These are phyloP conservation scores for Cucurbitaria berberidis DNA, from an alignment of 2,329 filamentous ascomycete genomes.

Conservation along the genomic window DNA sequence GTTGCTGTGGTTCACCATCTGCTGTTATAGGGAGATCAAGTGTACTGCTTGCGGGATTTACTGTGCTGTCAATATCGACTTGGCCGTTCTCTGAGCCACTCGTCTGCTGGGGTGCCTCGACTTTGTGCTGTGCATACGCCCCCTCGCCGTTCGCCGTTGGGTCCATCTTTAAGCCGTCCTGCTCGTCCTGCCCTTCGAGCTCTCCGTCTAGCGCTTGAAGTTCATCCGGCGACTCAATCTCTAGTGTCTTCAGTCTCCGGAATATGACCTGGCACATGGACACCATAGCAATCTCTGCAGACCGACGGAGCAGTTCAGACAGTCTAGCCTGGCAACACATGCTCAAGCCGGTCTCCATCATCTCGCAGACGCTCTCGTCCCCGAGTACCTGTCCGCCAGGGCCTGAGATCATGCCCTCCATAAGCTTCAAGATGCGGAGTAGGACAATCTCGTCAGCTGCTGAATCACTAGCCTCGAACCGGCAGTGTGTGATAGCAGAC, in stretches of 20 bases:
- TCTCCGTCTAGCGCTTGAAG: slow-evolving; percentile 69
- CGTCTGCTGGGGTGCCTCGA: slow-evolving; percentile 44
- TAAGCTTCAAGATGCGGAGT: slow-evolving; percentile 90
- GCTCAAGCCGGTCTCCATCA: slow-evolving; percentile 97
- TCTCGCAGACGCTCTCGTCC: slow-evolving; percentile 97
- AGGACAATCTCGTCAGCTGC: slow-evolving; percentile 95
- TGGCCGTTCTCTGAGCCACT: slow-evolving; percentile 40
- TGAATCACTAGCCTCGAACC: slow-evolving; percentile 95
- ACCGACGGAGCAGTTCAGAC: slow-evolving; percentile 86
- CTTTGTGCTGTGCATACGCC: slow-evolving; percentile 48
- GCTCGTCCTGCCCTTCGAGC: slow-evolving; percentile 65
- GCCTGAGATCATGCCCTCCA: slow-evolving; percentile 98
- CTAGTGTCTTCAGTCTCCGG: slow-evolving; percentile 85
- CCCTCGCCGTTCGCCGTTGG: slow-evolving; percentile 72
- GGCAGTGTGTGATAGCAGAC: slow-evolving; percentile 93
- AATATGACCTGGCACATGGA: slow-evolving; percentile 99
- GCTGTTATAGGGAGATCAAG: slow-evolving; percentile 52
- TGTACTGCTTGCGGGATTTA: slow-evolving; percentile 51
- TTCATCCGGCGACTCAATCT: slow-evolving; percentile 74
- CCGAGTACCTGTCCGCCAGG: slow-evolving; percentile 92
- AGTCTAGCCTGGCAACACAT: slow-evolving; percentile 95
- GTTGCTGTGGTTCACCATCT: slow-evolving; percentile 53
- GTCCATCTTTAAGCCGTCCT: slow-evolving; percentile 83
- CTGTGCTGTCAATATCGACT: slow-evolving; percentile 47
- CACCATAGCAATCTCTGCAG: slow-evolving; percentile 96